Base-by-base conservation (phyloP, 1,139 yeast species). In the Pichia cactophila region DNA sequence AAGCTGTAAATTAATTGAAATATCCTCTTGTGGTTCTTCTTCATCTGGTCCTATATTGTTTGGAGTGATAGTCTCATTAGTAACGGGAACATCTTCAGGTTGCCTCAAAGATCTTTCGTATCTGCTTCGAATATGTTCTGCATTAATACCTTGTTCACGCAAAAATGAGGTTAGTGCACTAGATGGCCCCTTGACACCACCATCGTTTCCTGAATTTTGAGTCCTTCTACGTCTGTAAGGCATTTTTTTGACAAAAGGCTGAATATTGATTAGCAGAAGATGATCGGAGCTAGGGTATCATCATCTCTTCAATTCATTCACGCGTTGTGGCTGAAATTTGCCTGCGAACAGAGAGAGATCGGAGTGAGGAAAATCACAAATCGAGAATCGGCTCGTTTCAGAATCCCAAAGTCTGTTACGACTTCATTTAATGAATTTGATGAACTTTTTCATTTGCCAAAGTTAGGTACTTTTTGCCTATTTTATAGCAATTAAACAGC, bases 71-170 rank as follows among this genome's bases (percentile, higher is more conserved):
- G 38, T 6, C 23, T 3, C 23, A 6, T 2, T 10, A 2, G 20
- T 35, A 16, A 2, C 23, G 14, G 38, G 16, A 35, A 2, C n/a
- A n/a, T 35, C 17, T 58, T 41, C 41, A 55, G 54, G 6, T 52
- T 49, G 56, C 58, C 51, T 64, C 55, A 59, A 61, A 54, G 59
- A 67, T 64, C 59, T 67, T 55, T 68, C 62, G 62, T 84, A 78
- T 57, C 95, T 71, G 48, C 75, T 69, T 57, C 90, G 74, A 61
- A 90, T 88, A 43, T 81, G 82, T 54, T 80, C 88, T 0, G 97
- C 86, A 61, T 71, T 86, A 66, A 90, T 90, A 41, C 97, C 97
- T 64, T 89, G 96, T 50, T 85, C 80, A 46, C 84, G 70, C 52
- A 85, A 71, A 61, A 85, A 85, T 62, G 82, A 88, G 0, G 92